phyloP scores from a whole-genome alignment of 106 monocot genomes.

The Vanilla planifolia region DNA sequence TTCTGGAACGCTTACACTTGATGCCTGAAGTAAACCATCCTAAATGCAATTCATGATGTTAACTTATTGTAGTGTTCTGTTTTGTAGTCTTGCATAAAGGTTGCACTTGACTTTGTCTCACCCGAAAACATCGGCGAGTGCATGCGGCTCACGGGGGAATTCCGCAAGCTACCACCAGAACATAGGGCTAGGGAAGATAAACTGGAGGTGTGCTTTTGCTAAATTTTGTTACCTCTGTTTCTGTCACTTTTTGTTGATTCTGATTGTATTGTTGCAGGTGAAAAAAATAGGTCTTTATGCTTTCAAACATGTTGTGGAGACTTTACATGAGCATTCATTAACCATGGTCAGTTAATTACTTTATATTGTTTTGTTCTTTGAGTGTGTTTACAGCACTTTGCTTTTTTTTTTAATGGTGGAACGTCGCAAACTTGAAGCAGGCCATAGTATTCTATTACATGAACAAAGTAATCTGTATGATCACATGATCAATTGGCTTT shows the following conservation, averaged over 20 bases:
- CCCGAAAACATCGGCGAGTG: slow-evolving; percentile 40
- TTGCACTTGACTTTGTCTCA: slow-evolving; percentile 46
- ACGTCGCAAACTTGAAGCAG: no score
- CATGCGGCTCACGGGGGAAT: slow-evolving; percentile 28
- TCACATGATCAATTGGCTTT: no score
- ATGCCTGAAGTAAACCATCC: no score
- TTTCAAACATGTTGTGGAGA: neutral
- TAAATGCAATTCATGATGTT: neutral
- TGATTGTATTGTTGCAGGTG: slow-evolving; percentile 7
- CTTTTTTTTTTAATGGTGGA: no score
- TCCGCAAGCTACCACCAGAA: slow-evolving; percentile 31
- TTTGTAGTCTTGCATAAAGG: slow-evolving; percentile 49
- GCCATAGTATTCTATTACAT: no score
- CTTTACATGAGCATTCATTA: neutral
- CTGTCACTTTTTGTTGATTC: neutral
- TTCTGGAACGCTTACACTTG: no score
- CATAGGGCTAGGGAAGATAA: slow-evolving; percentile 44
- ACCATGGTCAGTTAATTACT: neutral
- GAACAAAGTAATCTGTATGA: no score
- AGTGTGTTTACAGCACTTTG: no score
- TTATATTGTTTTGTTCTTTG: no score
- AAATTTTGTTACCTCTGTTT: neutral
- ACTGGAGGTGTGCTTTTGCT: slow-evolving; percentile 22
- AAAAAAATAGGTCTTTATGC: slow-evolving; percentile 10
- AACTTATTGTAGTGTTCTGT: neutral